A percentile compares a stretch with the other conserved stretches of the same genome.
These are phyloP conservation scores for Cladophialophora chaetospira DNA, from an alignment of 2,329 filamentous ascomycete genomes.

Conservation along the genomic window DNA sequence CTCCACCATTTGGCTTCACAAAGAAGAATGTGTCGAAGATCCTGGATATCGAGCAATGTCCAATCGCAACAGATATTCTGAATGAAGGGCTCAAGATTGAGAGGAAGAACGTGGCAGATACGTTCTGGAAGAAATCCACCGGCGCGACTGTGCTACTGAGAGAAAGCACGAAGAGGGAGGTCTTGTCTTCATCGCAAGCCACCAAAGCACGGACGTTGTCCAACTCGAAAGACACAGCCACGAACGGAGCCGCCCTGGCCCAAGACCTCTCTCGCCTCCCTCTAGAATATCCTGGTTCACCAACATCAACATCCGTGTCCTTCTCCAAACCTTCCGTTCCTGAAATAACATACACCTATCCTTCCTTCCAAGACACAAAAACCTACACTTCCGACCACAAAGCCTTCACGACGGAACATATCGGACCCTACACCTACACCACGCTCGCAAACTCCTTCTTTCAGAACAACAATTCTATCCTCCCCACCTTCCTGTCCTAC, in stretches of 20 bases:
- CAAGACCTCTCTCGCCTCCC: conserved; percentile 7
- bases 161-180: conserved; percentile 72
- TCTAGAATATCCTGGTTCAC: conserved; percentile 1
- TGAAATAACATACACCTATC: conserved; percentile 58
- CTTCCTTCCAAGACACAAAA: conserved; percentile 72
- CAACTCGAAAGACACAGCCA: neutral
- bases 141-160: conserved; percentile 88
- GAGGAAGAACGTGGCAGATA: conserved; percentile 70
- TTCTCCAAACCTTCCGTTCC: conserved; percentile 47
- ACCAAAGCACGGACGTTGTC: neutral
- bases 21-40: conserved; percentile 74
- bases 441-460: conserved; percentile 96
- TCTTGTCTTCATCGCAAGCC: conserved; percentile 15
- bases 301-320: neutral
- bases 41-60: conserved; percentile 95
- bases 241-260: neutral
- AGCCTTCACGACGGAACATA: conserved; percentile 80
- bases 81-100: conserved; percentile 77
- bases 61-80: conserved; percentile 86
- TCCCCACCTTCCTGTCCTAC: conserved; percentile 81
- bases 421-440: conserved; percentile 80
- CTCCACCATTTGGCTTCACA: conserved; percentile 88
- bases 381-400: conserved; percentile 87
- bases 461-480: conserved; percentile 99
- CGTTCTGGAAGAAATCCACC: conserved; percentile 70